Evolutionary conservation across 768 basidiomycete genomes (phyloP), one percentile per base, ranked within the genome.

Genomic region (Boletus sp.): DNA sequence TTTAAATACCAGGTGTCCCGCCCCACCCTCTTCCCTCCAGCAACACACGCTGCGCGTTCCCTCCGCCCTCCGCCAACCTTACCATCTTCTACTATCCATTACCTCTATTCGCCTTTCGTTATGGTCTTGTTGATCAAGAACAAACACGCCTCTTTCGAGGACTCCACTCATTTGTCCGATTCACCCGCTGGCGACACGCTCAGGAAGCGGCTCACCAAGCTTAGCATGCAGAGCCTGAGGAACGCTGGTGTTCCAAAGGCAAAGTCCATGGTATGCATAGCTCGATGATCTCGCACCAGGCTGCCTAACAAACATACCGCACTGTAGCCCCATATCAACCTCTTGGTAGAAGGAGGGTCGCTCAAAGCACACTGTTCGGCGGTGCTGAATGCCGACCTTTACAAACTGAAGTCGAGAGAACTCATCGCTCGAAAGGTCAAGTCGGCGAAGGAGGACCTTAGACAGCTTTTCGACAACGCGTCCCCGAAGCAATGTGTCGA

Each of bases 91-190:
- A n/a, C 19, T 15, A 25, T 9, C 21, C 9, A 9, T 2, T 13
- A 7, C 50, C 30, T 14, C 41, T 21, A 30, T 29, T 30, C 51
- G 19, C 23, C 46, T 10, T 47, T 29, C 37, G 8, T 5, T 7
- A 59, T 60, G 59, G 45, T 60, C 58, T 60, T 60, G 49, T 60
- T 51, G 58, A 60, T 55, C 53, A 60, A 60, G 58, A 51, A 55
- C 49, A 55, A 55, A 43, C n/a, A 13, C n/a, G 19, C 49, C 53
- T 60, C 58, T 30, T 27, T 55, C 30, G 49, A 55, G 59, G 53
- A 56, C 42, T 17, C 51, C 53, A 30, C 53, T 46, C 58, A 4
- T 48, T 49, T 54, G 7, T 59, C 58, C 21, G 4, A 34, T 43
- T 40, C 25, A n/a, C 32, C 52, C 40, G 47, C 58, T 55, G 49